Evolutionary conservation across 1,284 basidiomycete species (phyloP), one percentile per base, ranked within the genome.

Genomic region (Flammula alnicola): DNA sequence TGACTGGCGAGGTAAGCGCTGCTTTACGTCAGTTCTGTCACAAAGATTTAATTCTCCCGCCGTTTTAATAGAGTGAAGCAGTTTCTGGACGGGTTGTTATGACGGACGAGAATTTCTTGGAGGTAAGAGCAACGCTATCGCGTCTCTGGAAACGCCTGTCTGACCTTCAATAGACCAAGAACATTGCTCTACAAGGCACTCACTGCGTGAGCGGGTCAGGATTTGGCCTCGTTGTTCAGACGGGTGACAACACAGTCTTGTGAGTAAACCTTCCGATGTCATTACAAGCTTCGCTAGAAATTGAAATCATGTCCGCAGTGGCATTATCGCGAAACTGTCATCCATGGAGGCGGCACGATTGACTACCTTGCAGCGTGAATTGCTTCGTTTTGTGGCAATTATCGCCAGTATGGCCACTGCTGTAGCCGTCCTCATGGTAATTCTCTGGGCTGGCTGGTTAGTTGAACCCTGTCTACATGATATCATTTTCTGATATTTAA

Each of bases 131-230:
- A 10, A 8, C 7, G 8, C 8, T 12, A 32, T 14, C 5, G 5
- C 12, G 2, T 47, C 14, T 20, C n/a, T n/a, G n/a, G n/a, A n/a
- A n/a, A n/a, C n/a, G n/a, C n/a, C n/a, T n/a, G n/a, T n/a, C n/a
- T n/a, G n/a, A n/a, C n/a, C 49, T 64, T 33, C 54, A 56, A 50
- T 58, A 79, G 67, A 77, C 76, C 41, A 71, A 75, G 51, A 85
- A 85, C 63, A 77, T 84, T 44, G 81, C 78, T 4, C 65, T 86
- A 10, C 80, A 83, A 65, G 84, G 84, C 10, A 86, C 84, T 0
- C 72, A 81, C 20, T 83, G 81, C 56, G 76, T 81, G 23, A 72
- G 67, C 46, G 84, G 84, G 5, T 78, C 71, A 22, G 83, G 81
- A 14, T 52, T 71, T 1, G 84, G 77, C 14, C 58, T 81, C 23